These are phyloP conservation scores for Sclerospora graminicola DNA, from an alignment of 352 stramenopile species.

Conservation along the genomic window DNA sequence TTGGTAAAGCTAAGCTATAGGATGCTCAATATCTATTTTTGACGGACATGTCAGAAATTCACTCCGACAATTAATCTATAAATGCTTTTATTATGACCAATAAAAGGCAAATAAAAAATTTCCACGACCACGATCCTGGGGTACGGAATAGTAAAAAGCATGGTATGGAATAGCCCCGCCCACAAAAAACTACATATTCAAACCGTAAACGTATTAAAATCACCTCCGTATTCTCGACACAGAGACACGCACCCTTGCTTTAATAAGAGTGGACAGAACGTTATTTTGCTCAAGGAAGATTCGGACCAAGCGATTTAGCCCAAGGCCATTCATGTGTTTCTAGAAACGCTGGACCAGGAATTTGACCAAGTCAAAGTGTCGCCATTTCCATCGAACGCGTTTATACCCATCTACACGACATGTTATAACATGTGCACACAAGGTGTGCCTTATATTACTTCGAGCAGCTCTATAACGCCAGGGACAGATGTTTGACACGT, in stretches of 20 bases:
- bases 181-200: too few relatives aligned
- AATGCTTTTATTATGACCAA: too few relatives aligned
- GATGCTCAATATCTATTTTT: too few relatives aligned
- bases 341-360: constrained; percentile 78
- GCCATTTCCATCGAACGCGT: constrained; percentile 73
- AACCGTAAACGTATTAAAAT: too few relatives aligned
- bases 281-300: constrained; percentile 78
- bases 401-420: constrained; percentile 87
- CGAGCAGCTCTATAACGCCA: constrained; percentile 98
- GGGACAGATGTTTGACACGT: constrained; percentile 84
- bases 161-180: too few relatives aligned
- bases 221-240: too few relatives aligned
- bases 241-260: background rate
- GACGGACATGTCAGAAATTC: too few relatives aligned
- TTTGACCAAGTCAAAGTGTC: constrained; percentile 76
- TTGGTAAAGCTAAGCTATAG: too few relatives aligned
- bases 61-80: too few relatives aligned
- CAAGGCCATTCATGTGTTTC: constrained; percentile 82
- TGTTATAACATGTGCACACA: constrained; percentile 99
- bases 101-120: too few relatives aligned
- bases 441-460: constrained; percentile 97
- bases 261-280: constrained; percentile 62
- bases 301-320: constrained; percentile 85
- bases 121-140: too few relatives aligned
- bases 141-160: too few relatives aligned